A percentile compares a stretch with the other conserved stretches of the same genome.
Evolutionary conservation across 345 rosid species (phyloP).

Genomic region (Psidium guajava): DNA sequence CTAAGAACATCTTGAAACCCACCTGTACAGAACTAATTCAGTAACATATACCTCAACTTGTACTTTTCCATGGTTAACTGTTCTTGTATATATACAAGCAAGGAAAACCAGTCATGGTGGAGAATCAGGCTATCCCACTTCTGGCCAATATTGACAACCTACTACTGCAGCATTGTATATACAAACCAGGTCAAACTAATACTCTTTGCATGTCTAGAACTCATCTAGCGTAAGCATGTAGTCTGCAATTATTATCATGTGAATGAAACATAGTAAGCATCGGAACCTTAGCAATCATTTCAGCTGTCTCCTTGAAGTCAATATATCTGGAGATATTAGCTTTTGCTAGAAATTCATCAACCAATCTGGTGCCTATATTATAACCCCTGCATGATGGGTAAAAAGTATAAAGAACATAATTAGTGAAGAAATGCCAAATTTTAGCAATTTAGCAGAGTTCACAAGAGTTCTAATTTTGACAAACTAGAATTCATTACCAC

Average conservation of each 20-base stretch:
- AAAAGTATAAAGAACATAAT: background rate
- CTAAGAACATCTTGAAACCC: slow-evolving; percentile 94
- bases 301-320: slow-evolving; percentile 89
- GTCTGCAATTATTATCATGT: background rate
- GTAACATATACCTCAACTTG: background rate
- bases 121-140: background rate
- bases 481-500: background rate
- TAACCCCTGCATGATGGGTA: slow-evolving; percentile 58
- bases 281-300: slow-evolving; percentile 75
- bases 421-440: background rate
- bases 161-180: background rate
- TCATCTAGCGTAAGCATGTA: background rate
- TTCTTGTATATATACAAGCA: background rate
- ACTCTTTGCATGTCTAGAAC: background rate
- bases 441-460: background rate
- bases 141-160: background rate
- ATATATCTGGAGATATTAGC: slow-evolving; percentile 81
- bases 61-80: background rate
- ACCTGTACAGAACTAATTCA: slow-evolving; percentile 26
- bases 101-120: background rate
- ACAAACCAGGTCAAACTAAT: background rate
- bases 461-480: background rate
- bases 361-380: slow-evolving; percentile 70
- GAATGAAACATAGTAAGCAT: background rate
- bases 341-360: slow-evolving; percentile 89